Evolutionary conservation across 2,329 filamentous ascomycete genomes (phyloP).

Genomic region (Dothiorella sarmentorum): DNA sequence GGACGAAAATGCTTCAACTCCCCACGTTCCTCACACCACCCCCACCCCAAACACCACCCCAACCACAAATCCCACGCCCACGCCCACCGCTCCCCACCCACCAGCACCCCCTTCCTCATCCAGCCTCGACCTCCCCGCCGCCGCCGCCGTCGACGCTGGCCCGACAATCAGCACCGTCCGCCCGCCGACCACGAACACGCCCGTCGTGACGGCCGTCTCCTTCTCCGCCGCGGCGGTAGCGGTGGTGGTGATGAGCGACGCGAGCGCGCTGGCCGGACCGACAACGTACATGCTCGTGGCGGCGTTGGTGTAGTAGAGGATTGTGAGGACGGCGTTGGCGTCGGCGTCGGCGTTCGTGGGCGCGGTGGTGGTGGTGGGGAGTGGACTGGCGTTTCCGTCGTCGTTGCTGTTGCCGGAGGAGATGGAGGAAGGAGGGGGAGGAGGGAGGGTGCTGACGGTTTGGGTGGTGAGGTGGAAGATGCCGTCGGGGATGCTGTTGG

Average conservation of each 20-base stretch:
- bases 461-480: background rate
- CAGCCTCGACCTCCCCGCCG: background rate
- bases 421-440: background rate
- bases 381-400: too few relatives aligned
- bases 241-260: background rate
- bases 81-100: background rate
- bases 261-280: background rate
- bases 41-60: background rate
- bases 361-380: background rate
- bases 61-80: background rate
- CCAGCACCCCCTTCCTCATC: background rate
- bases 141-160: background rate
- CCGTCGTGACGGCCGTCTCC: background rate
- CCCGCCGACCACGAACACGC: background rate
- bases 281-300: slow-evolving; percentile 7
- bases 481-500: background rate
- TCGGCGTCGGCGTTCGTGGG: background rate
- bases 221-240: background rate
- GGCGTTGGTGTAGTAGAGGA: background rate
- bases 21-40: background rate
- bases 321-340: background rate
- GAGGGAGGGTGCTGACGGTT: background rate
- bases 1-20: background rate
- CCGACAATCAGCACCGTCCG: slow-evolving; percentile 10
- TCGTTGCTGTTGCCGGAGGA: background rate